Conservation (phyloP, 805 yeast genomes). For the Candida hungchunana region DNA sequence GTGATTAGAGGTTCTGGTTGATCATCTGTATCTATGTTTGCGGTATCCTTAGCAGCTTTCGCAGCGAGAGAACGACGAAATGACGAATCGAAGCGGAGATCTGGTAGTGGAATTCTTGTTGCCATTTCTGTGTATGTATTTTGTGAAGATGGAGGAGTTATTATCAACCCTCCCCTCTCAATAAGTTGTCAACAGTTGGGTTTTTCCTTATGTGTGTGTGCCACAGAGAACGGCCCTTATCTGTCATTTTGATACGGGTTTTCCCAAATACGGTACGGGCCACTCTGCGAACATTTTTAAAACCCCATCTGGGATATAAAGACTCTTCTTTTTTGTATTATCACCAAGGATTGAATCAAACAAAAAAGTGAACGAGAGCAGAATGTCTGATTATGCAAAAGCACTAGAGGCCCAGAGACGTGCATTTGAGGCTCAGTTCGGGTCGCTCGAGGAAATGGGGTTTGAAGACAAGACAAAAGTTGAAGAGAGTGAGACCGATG, state of each 20-base stretch:
- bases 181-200: too few relatives aligned
- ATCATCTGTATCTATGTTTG: conserved; percentile 1
- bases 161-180: too few relatives aligned
- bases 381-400: conserved; percentile 9
- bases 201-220: too few relatives aligned
- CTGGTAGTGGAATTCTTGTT: conserved; percentile 50
- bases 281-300: too few relatives aligned
- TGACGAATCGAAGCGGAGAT: conserved; percentile 61
- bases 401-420: conserved; percentile 48
- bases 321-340: neutral
- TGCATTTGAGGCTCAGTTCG: conserved; percentile 63
- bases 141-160: too few relatives aligned
- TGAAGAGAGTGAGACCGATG: conserved; percentile 2
- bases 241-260: too few relatives aligned
- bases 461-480: conserved; percentile 41
- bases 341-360: too few relatives aligned
- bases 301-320: neutral
- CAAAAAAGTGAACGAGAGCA: too few relatives aligned
- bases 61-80: conserved; percentile 39
- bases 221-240: too few relatives aligned
- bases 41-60: conserved; percentile 2
- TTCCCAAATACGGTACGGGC: too few relatives aligned
- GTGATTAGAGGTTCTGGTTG: conserved; percentile 32
- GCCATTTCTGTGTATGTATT: too few relatives aligned
- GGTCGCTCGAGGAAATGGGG: conserved; percentile 51